A percentile compares a stretch with the other conserved stretches of the same genome.
Evolutionary conservation across 495 filamentous ascomycete genomes (phyloP).

Genomic region (Hypoxylon fuscum): DNA sequence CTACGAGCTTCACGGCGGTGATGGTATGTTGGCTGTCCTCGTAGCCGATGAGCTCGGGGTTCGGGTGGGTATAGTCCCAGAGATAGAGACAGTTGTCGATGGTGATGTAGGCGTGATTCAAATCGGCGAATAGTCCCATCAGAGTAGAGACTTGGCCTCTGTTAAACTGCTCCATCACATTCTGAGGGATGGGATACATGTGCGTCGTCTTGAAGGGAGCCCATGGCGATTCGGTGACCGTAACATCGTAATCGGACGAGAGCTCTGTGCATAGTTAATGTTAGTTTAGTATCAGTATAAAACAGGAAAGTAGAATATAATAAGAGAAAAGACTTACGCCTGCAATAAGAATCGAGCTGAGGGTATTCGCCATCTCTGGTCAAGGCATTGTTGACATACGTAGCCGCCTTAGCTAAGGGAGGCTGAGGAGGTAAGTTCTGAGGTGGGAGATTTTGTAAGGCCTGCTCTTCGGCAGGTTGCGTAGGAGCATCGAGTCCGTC

Average conservation of each 20-base stretch:
- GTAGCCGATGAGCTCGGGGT: constrained; percentile 89
- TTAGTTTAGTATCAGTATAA: background rate
- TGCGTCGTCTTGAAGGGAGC: constrained; percentile 85
- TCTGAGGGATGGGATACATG: constrained; percentile 86
- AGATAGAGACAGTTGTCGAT: constrained; percentile 97
- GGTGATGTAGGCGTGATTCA: constrained; percentile 93
- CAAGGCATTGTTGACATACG: constrained; percentile 83
- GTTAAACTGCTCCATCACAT: constrained; percentile 90
- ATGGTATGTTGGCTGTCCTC: constrained; percentile 89
- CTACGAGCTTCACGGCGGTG: constrained; percentile 81
- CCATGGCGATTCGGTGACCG: constrained; percentile 71
- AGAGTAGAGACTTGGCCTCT: constrained; percentile 79
- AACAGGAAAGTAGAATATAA: background rate
- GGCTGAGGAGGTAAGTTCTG: constrained; percentile 54
- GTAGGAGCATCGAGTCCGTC: constrained; percentile 43
- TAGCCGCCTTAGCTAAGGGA: constrained; percentile 80
- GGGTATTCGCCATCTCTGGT: constrained; percentile 81
- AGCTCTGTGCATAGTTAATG: constrained; percentile 65
- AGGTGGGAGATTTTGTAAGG: constrained; percentile 35
- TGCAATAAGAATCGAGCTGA: constrained; percentile 87
- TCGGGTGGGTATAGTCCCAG: constrained; percentile 93
- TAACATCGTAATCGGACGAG: constrained; percentile 90
- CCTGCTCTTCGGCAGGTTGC: constrained; percentile 29
- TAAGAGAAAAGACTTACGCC: constrained; percentile 68
- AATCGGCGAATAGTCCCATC: constrained; percentile 91